Evolutionary conservation across 306 rosid genomes (phyloP), one percentile per base, ranked within the genome.

Genomic region (Lithocarpus polystachyus): DNA sequence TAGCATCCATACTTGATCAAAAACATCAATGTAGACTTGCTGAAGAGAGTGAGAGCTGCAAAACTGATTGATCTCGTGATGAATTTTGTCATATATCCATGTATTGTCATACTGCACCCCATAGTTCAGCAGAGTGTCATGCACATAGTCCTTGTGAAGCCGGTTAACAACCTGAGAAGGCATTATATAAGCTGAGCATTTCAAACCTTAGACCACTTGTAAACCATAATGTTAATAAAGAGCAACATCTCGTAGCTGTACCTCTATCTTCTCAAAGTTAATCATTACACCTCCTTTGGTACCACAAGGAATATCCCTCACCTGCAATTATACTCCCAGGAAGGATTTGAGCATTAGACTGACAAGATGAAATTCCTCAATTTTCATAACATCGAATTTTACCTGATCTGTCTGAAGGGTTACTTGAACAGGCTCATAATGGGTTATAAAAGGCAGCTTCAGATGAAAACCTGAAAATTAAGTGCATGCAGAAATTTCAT

Each of bases 281-380:
- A 93, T 95, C 97, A 91, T 93, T 76, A 95, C 97, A 73, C 94
- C 99, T 67, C 97, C 99, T 84, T 95, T 95, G 22, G 98, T 93
- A 79, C 97, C 99, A 1, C 99, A 95, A 37, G 99, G 96, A 89
- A 95, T 93, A 82, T 93, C 90, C 83, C 88, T 91, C 80, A 95
- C 98, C 99, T 93, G 88, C 73, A 86, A 77, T 54, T 24, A 20
- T 33, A 62, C 75, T 57, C 20, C 60, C 33, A 65, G 26, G 19
- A 67, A 45, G 6, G 51, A 62, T 59, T 17, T 31, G 61, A 60
- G 35, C 17, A 56, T 31, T 35, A 70, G 8, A 65, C 22, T 68
- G 48, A 81, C 71, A 74, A 56, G 54, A 71, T 59, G 18, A 72
- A 33, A 82, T 55, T 11, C 1, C 52, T 65, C 35, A 61, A 68